These are phyloP conservation scores for Stereum hirsutum DNA, from an alignment of 1,284 basidiomycete genomes.

Conservation along the genomic window DNA sequence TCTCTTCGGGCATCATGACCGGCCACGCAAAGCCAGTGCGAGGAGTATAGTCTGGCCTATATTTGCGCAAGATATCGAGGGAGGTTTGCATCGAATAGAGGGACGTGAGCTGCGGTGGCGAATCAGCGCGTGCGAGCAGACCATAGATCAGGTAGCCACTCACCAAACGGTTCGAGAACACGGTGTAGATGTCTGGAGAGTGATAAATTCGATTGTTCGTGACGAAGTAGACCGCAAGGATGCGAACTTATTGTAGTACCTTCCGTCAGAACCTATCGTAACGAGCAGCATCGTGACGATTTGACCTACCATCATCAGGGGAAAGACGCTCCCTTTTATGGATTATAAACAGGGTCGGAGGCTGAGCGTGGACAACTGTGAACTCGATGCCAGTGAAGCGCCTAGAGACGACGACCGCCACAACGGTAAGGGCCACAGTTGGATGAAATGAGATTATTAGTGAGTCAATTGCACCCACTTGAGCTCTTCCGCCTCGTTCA, in stretches of 20 bases:
- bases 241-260: conserved; percentile 38
- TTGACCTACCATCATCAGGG: conserved; percentile 61
- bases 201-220: conserved; percentile 83
- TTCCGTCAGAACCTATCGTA: neutral
- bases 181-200: conserved; percentile 73
- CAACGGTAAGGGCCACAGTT: neutral
- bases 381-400: conserved; percentile 81
- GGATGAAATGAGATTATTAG: neutral
- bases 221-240: conserved; percentile 76
- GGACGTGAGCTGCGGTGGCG: conserved; percentile 48
- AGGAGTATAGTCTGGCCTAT: conserved; percentile 70
- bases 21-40: conserved; percentile 77
- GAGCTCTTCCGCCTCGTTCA: conserved; percentile 74
- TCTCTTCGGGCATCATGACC: conserved; percentile 47
- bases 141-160: conserved; percentile 15
- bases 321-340: conserved; percentile 78
- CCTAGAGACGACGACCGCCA: conserved; percentile 31
- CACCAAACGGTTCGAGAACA: conserved; percentile 77
- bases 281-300: neutral
- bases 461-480: conserved; percentile 52
- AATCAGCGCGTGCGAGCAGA: conserved; percentile 4
- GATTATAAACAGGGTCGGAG: conserved; percentile 76
- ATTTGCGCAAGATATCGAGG: conserved; percentile 55
- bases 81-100: conserved; percentile 66
- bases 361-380: conserved; percentile 65